Evolutionary conservation across 75 land plant species (phyloP), one percentile per base, ranked within the genome.

Genomic region (Sequoiadendron giganteum): DNA sequence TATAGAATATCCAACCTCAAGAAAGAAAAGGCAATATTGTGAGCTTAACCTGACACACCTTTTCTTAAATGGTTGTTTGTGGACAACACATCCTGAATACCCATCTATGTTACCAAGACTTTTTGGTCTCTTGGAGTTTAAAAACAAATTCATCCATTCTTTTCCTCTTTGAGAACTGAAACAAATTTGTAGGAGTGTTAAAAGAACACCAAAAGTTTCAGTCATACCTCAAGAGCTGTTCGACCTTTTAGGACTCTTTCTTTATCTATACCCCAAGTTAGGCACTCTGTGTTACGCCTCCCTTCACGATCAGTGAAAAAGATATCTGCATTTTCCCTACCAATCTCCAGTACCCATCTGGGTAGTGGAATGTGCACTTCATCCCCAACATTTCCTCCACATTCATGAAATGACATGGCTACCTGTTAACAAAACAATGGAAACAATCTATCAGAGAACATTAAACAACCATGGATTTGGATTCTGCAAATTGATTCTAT

Each of bases 231-330:
- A 84, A 95, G 86, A 18, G 94, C 96, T 87, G 97, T 96, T 90
- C 99, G 93, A 86, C 96, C 96, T 79, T 91, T 93, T 38, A 97
- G 76, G 25, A 95, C 98, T 34, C 94, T 92, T 86, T 96, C 99
- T 88, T 93, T 92, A 82, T 97, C 99, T 80, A 96, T 90, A 8
- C 96, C 98, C 97, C 98, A 97, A 43, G 99, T 92, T 18, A 97
- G 93, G 85, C 98, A 97, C 85, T 97, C 98, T 39, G 94, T 93
- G 88, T 96, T 97, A 86, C 96, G 93, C 83, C 94, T 91, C 15
- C 99, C 98, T 89, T 93, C 94, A 87, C 90, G 94, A 88, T 97
- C 98, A 34, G 96, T 97, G 92, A 96, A 97, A 88, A 95, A 97
- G 52, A 97, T 94, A 81, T 97, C 98, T 47, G 90, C 94, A 85